These are phyloP conservation scores for Coemansia sp. DNA, from an alignment of 192 early-diverging fungal species.

Conservation along the genomic window DNA sequence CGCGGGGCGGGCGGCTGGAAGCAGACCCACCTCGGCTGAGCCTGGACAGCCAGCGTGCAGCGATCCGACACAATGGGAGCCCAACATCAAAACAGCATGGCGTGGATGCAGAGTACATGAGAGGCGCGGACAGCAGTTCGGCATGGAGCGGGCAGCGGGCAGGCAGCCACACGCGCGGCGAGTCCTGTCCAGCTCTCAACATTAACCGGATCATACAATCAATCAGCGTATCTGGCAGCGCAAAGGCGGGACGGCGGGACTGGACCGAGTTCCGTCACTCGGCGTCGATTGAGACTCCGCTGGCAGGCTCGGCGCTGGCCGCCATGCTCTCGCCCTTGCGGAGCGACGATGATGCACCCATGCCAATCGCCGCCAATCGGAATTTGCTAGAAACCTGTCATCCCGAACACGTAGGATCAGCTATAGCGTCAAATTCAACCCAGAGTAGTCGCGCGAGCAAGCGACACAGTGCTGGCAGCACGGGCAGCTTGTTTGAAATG, in stretches of 20 bases:
- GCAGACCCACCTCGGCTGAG: slow-evolving; percentile 26
- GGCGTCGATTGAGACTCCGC: slow-evolving; percentile 3
- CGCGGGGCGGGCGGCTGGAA: slow-evolving; percentile 4
- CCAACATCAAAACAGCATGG: slow-evolving; percentile 1
- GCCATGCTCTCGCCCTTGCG: slow-evolving; percentile 10
- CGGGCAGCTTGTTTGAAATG: slow-evolving; percentile 8
- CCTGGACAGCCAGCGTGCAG: slow-evolving; percentile 40
- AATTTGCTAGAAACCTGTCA: slow-evolving; percentile 1
- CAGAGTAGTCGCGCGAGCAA: slow-evolving; percentile 1
- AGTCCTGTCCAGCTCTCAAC: slow-evolving; percentile 44
- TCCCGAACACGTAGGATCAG: not conserved
- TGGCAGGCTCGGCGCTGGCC: slow-evolving; percentile 7
- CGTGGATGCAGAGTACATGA: slow-evolving; percentile 6
- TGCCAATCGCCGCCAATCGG: slow-evolving; percentile 11
- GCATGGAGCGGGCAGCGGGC: slow-evolving; percentile 17
- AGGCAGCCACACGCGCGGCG: slow-evolving; percentile 37
- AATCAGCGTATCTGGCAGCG: slow-evolving; percentile 41
- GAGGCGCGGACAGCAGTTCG: not conserved
- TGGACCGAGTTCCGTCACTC: not conserved
- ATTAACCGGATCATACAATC: slow-evolving; percentile 52
- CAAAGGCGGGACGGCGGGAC: not conserved
- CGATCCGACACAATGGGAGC: slow-evolving; percentile 20
- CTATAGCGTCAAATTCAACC: not conserved
- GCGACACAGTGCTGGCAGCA: slow-evolving; percentile 1
- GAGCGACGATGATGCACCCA: slow-evolving; percentile 12